Evolutionary conservation across 352 stramenopile species (phyloP), one percentile per base, ranked within the genome.

Genomic region (Heterotrichella gracilis): DNA sequence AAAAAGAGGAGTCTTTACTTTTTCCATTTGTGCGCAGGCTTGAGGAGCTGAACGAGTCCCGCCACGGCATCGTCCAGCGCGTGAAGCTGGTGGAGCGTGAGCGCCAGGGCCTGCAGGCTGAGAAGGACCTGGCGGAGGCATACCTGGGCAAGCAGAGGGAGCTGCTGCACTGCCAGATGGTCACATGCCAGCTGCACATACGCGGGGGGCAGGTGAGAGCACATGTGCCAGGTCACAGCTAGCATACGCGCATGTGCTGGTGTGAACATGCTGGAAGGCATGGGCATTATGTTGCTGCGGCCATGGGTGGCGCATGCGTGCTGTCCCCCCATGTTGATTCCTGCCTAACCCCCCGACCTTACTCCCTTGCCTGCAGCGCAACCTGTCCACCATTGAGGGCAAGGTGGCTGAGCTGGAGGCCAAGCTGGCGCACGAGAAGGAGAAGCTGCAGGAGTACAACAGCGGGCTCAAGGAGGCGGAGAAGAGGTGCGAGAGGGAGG

Each of bases 21-120:
- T n/a, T n/a, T n/a, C n/a, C n/a, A n/a, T n/a, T n/a, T 66, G 84
- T 84, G 70, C 85, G 91, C 72, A 81, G 88, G 64, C 84, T 98
- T 0, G 93, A 98, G 69, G 78, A 81, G 24, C 82, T 94, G 64
- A 92, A 82, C 42, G 87, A 95, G 73, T 69, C 80, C 13, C 80
- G 89, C 22, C 81, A 80, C 70, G 87, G 95, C 69, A 95, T 95
- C 71, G 80, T 97, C 1, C 95, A 96, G 74, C 88, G 92, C 19
- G 88, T 99, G 24, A 96, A 96, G 79, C 85, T 93, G 1, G 88
- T 93, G 2, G 89, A 99, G 74, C 95, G 95, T 76, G 91, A 98
- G 78, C 86, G 87, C 71, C 80, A 92, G 2, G 83, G 87, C 67
- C 79, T 99, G 2, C 84, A 95, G 72, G 85, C 82, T 0, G 87